Percentiles rank a stretch among this genome's conserved stretches.
Evolutionary conservation across 257 asterid species (phyloP).

Genomic region (Thymus mandschuricus): DNA sequence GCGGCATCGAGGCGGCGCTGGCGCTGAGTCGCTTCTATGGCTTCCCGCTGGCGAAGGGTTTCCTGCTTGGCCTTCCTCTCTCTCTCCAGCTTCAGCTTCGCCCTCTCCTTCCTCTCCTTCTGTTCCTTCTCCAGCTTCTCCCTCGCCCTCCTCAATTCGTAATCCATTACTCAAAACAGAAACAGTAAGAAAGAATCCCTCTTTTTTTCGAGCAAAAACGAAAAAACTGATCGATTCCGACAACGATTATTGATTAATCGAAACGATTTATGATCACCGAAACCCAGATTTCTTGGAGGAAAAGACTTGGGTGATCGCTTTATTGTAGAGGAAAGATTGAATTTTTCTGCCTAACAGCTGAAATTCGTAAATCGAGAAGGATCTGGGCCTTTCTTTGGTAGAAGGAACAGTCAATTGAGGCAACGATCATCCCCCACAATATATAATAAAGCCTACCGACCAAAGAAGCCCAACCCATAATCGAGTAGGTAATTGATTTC

Average conservation of each 20-base stretch:
- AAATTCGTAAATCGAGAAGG: conserved; percentile 35
- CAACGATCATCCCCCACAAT: no score
- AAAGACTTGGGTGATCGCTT: conserved; percentile 31
- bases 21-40: conserved; percentile 73
- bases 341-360: background rate
- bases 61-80: conserved; percentile 72
- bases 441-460: background rate
- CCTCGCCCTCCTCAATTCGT: conserved; percentile 84
- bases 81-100: conserved; percentile 70
- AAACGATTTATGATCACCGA: conserved; percentile 5
- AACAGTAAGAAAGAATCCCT: background rate
- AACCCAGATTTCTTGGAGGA: conserved; percentile 43
- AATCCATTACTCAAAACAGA: conserved; percentile 60
- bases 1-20: conserved; percentile 84
- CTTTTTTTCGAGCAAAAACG: background rate
- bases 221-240: conserved; percentile 26
- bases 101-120: conserved; percentile 71
- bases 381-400: conserved; percentile 42
- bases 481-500: no score
- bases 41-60: conserved; percentile 78
- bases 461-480: background rate
- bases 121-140: conserved; percentile 93
- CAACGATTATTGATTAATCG: background rate
- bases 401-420: background rate
- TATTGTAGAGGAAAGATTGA: background rate